These are phyloP conservation scores for Trichoderma sp. DNA, from an alignment of 2,329 filamentous ascomycete species.

Conservation along the genomic window DNA sequence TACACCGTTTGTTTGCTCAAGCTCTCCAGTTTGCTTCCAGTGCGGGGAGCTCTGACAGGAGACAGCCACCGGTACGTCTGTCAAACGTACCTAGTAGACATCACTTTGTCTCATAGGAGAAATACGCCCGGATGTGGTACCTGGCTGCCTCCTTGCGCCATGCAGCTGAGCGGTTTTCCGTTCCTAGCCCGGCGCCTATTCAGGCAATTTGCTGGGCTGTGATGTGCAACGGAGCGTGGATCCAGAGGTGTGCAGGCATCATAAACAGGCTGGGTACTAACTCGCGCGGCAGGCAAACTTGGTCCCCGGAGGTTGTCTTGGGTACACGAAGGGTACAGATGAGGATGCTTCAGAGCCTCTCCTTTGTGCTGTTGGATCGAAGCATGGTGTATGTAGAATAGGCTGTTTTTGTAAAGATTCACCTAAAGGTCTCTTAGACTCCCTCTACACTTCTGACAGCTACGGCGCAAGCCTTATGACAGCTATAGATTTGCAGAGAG, in stretches of 20 bases:
- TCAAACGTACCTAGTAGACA: neutral
- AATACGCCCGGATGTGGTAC: neutral
- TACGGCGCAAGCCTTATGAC: neutral
- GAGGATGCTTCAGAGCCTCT: neutral
- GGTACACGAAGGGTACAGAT: neutral
- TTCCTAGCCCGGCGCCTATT: neutral
- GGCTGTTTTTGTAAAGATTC: neutral
- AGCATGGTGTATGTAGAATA: neutral
- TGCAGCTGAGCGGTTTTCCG: conserved; percentile 16
- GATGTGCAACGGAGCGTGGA: neutral
- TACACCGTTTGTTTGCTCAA: neutral
- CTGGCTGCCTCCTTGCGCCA: conserved; percentile 4
- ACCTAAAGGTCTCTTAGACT: neutral
- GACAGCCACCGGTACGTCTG: neutral
- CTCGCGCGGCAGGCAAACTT: neutral
- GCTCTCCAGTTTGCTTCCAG: neutral
- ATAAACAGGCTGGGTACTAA: neutral
- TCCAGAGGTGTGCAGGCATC: conserved; percentile 5
- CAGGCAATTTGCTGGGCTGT: neutral
- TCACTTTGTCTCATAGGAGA: neutral
- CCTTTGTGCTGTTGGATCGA: neutral
- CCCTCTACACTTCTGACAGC: neutral
- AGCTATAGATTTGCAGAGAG: neutral
- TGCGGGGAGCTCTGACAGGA: neutral
- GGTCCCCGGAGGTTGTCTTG: neutral